These are phyloP conservation scores for Lachancea mirantina DNA, from an alignment of 805 yeast genomes.

Conservation along the genomic window DNA sequence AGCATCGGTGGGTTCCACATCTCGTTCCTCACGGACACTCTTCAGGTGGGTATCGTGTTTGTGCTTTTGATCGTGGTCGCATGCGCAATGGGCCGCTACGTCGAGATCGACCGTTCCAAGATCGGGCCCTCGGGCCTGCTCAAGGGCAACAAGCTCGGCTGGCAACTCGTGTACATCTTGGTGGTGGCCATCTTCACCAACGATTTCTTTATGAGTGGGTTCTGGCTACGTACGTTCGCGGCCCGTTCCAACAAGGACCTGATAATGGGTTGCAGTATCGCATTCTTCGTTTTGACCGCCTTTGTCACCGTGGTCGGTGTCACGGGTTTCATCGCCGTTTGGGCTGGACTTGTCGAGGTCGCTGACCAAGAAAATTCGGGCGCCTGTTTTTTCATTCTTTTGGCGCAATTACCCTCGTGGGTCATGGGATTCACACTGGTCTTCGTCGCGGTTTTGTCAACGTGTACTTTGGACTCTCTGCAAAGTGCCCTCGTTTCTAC, in stretches of 20 bases:
- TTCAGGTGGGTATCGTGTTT: constrained; percentile 73
- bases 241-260: constrained; percentile 71
- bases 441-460: constrained; percentile 64
- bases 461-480: constrained; percentile 83
- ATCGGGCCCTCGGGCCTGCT: constrained; percentile 61
- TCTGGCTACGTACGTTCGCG: constrained; percentile 93
- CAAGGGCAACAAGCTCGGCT: constrained; percentile 64
- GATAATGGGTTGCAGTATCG: constrained; percentile 66
- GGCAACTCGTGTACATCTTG: constrained; percentile 83
- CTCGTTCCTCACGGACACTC: constrained; percentile 78
- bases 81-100: constrained; percentile 70
- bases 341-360: constrained; percentile 62
- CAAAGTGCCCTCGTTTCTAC: constrained; percentile 87
- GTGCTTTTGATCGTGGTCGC: constrained; percentile 61
- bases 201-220: constrained; percentile 84
- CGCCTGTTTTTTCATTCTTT: constrained; percentile 64
- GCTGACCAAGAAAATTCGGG: constrained; percentile 46
- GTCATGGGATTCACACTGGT: constrained; percentile 75
- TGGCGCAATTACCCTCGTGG: constrained; percentile 76
- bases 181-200: constrained; percentile 84
- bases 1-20: constrained; percentile 84
- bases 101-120: constrained; percentile 49
- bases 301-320: constrained; percentile 69
- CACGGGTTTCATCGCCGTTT: constrained; percentile 82
- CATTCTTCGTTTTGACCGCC: constrained; percentile 56